A percentile compares a stretch with the other conserved stretches of the same genome.
These are phyloP conservation scores for Hypoxylon sp. DNA, from an alignment of 2,329 filamentous ascomycete species.

Conservation along the genomic window DNA sequence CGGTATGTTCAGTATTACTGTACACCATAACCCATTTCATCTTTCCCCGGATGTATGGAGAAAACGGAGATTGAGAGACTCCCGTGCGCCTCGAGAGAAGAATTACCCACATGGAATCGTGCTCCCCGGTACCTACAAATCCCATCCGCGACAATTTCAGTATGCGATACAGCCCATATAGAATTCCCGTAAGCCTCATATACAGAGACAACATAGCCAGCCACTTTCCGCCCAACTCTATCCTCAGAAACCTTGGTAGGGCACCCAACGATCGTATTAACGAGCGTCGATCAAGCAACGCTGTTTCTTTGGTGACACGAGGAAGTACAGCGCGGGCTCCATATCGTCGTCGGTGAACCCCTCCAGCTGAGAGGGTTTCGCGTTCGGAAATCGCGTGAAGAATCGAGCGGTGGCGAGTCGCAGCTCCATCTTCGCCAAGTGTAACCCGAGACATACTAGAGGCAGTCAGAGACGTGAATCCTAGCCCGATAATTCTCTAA, in stretches of 20 bases:
- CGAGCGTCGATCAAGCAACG: constrained; percentile 50
- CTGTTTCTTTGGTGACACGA: constrained; percentile 50
- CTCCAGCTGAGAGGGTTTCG: constrained; percentile 50
- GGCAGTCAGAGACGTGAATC: neutral
- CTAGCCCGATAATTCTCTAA: neutral
- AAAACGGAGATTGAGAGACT: no score
- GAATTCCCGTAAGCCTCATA: neutral
- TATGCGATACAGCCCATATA: neutral
- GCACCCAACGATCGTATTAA: neutral
- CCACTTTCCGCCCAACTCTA: neutral
- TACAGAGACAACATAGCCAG: neutral
- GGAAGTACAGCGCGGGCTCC: constrained; percentile 52
- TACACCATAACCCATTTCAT: no score
- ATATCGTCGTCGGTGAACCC: constrained; percentile 55
- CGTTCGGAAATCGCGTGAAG: constrained; percentile 60
- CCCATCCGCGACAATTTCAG: no score
- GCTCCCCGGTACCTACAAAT: no score
- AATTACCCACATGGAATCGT: no score
- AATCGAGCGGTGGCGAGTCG: constrained; percentile 64
- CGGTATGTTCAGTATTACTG: neutral
- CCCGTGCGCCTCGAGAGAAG: no score
- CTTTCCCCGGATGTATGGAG: no score
- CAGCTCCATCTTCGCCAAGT: constrained; percentile 69
- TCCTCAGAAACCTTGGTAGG: neutral
- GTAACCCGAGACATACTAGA: constrained; percentile 65